phyloP scores from a whole-genome alignment of 2,329 filamentous ascomycete genomes.

The Penicillium janthinellum region DNA sequence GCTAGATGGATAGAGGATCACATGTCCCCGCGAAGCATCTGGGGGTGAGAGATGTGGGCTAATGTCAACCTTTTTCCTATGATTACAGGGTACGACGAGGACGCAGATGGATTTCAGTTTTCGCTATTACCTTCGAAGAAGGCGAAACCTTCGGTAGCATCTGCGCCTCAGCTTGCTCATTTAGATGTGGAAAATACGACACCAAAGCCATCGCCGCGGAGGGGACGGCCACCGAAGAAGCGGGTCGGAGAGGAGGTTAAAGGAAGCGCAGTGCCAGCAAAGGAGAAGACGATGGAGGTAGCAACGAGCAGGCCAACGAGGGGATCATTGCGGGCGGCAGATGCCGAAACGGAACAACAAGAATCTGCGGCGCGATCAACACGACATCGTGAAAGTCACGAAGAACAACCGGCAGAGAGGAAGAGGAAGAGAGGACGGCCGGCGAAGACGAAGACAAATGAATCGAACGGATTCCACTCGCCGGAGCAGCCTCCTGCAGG shows the following conservation, averaged over 20 bases:
- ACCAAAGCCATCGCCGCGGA: constrained; percentile 35
- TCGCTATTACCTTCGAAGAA: constrained; percentile 68
- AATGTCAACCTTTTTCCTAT: constrained; percentile 9
- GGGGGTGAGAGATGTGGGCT: background rate
- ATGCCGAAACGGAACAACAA: constrained; percentile 20
- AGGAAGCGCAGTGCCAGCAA: constrained; percentile 15
- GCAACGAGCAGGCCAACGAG: constrained; percentile 30
- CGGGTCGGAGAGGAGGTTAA: constrained; percentile 28
- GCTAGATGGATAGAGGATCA: background rate
- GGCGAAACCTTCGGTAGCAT: constrained; percentile 52
- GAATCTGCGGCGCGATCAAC: constrained; percentile 23
- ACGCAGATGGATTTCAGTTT: constrained; percentile 77
- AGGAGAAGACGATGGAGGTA: constrained; percentile 25
- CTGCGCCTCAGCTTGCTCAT: constrained; percentile 33
- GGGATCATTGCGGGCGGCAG: constrained; percentile 24
- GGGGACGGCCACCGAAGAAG: constrained; percentile 49
- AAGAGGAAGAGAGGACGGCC: constrained; percentile 38
- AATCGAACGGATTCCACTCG: constrained; percentile 33
- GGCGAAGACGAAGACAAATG: constrained; percentile 23
- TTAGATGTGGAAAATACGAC: constrained; percentile 43
- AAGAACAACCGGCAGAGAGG: constrained; percentile 35
- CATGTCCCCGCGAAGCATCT: background rate
- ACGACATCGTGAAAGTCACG: constrained; percentile 32
- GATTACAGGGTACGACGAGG: constrained; percentile 61
- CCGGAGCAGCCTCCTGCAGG: constrained; percentile 37